Base-by-base conservation (phyloP, 140 eudicot genomes). In the Oenanthe javanica region DNA sequence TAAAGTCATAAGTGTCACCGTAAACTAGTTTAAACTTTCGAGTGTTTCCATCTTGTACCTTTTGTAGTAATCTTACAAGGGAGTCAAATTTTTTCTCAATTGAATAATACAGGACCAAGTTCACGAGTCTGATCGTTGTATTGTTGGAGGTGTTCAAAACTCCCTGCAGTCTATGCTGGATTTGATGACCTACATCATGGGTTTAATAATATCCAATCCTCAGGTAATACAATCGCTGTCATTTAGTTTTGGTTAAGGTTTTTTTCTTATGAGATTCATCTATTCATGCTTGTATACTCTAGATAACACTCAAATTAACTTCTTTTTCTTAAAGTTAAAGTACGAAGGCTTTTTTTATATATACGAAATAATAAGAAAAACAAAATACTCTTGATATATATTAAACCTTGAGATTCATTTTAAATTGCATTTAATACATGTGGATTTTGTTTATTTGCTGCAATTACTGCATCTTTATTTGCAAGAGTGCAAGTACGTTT, bases 111-210 rank as follows among this genome's bases (percentile, higher is more conserved):
- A 95, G 99, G 97, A 95, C 86, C 92, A 84, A 64, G 95, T 95
- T 72, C 75, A 86, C 57, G 97, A 92, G 82, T 81, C 88, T 36
- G 97, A 95, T 73, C 88, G 97, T 5, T 89, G 94, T 77, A 86
- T 90, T n/a, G 97, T 95, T 75, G 99, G 99, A 49, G 99, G 97
- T 9, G 97, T 95, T 81, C 99, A 95, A 80, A 95, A 92, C 86
- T 95, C 99, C 0, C 87, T 92, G 74, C 99, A 95, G 72, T 88
- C 97, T 38, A 61, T 90, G 54, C 80, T 94, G 87, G 99, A 95
- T 75, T 84, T 95, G 88, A 88, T 93, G 91, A 90, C 95, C 43
- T 95, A 95, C 81, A 79, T 88, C 81, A 90, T 90, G 99, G 99
- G 97, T 64, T 81, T 95, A 46, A 76, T 95, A 76, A 91, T 95